Evolutionary conservation across 1,284 basidiomycete genomes (phyloP).

Genomic region (Caloboletus firmus): DNA sequence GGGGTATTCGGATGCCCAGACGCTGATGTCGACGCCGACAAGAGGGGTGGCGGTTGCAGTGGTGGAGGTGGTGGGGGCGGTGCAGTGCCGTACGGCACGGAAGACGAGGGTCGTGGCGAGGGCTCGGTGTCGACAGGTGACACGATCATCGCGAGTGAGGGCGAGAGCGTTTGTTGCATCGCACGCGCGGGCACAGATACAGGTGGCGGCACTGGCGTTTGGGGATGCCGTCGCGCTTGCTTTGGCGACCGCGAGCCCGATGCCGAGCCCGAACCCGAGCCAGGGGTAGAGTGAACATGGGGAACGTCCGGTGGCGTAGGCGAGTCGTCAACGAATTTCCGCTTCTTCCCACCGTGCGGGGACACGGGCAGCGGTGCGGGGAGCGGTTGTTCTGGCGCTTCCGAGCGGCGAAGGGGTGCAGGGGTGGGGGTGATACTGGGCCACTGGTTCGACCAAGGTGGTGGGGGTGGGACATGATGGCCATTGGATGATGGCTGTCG

Average conservation of each 20-base stretch:
- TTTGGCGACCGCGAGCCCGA: constrained; percentile 34
- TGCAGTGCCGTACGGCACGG: constrained; percentile 20
- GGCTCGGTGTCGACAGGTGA: constrained; percentile 39
- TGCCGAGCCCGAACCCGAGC: constrained; percentile 11
- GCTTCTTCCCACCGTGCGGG: constrained; percentile 40
- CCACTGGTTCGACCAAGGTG: constrained; percentile 67
- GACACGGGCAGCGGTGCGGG: constrained; percentile 29
- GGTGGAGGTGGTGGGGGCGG: constrained; percentile 17
- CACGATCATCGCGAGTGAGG: constrained; percentile 44
- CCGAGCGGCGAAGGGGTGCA: constrained; percentile 22
- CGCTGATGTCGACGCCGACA: not conserved
- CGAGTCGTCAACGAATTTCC: constrained; percentile 45
- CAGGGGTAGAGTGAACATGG: constrained; percentile 13
- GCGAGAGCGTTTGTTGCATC: constrained; percentile 47
- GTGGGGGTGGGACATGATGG: constrained; percentile 53
- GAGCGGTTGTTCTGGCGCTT: constrained; percentile 27
- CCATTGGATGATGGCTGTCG: constrained; percentile 31
- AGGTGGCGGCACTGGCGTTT: constrained; percentile 33
- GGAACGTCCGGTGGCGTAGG: constrained; percentile 26
- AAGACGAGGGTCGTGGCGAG: constrained; percentile 32
- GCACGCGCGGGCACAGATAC: constrained; percentile 34
- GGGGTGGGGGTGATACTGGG: constrained; percentile 36
- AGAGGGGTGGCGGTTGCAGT: constrained; percentile 7
- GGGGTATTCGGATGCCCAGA: constrained; percentile 30
- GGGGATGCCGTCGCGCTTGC: constrained; percentile 34